These are phyloP conservation scores for Lanmaoa rubissima DNA, from an alignment of 768 basidiomycete species.

Conservation along the genomic window DNA sequence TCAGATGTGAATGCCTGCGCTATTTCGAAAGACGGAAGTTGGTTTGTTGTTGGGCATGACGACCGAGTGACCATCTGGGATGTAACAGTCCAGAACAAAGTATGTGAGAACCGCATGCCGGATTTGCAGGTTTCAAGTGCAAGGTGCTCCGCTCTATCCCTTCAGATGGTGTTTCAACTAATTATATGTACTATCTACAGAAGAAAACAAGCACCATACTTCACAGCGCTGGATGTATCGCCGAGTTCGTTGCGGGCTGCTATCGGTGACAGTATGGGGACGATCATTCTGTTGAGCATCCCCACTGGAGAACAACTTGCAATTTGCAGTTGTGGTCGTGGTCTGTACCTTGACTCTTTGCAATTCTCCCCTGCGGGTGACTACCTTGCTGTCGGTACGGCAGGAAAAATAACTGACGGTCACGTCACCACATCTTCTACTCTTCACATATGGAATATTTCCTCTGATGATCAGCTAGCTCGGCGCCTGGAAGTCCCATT, in stretches of 20 bases:
- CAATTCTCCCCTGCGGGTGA: background rate
- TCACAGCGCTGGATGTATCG: background rate
- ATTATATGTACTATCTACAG: background rate
- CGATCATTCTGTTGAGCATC: background rate
- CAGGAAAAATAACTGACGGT: background rate
- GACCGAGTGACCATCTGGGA: background rate
- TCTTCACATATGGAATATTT: background rate
- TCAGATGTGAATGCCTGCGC: background rate
- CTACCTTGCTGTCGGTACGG: background rate
- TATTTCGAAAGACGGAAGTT: background rate
- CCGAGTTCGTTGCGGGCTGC: background rate
- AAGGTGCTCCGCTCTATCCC: background rate
- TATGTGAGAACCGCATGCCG: background rate
- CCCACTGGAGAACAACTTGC: background rate
- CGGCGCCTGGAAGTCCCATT: background rate
- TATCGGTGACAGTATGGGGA: background rate
- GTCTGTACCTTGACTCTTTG: background rate
- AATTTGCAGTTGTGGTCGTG: background rate
- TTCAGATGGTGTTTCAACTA: background rate
- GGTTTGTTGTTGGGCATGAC: background rate
- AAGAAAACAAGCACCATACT: background rate
- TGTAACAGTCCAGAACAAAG: background rate
- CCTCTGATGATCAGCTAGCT: background rate
- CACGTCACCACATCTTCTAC: background rate
- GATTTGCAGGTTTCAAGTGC: background rate